phyloP scores from a whole-genome alignment of 164 flowering plant species.

The Piper betle region DNA sequence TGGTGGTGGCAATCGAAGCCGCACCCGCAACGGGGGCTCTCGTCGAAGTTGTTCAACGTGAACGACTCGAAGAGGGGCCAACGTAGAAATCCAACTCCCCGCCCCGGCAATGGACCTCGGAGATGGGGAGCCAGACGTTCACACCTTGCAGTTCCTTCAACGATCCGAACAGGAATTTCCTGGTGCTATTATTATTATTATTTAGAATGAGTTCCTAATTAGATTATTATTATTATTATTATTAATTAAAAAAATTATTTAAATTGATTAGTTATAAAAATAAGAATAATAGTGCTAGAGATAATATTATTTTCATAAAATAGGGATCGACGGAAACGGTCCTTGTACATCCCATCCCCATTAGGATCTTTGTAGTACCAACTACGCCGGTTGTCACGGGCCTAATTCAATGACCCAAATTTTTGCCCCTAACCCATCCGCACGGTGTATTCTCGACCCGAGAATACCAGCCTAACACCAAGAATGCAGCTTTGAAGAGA shows the following conservation, averaged over 20 bases:
- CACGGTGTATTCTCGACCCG: too few relatives aligned
- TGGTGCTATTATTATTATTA: slow-evolving; percentile 15
- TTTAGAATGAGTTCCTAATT: too few relatives aligned
- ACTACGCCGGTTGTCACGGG: not conserved
- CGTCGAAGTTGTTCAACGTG: slow-evolving; percentile 18
- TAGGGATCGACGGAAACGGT: slow-evolving; percentile 1
- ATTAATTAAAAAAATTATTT: too few relatives aligned
- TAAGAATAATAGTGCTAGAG: too few relatives aligned
- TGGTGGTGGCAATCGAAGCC: slow-evolving; percentile 1
- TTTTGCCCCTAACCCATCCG: too few relatives aligned
- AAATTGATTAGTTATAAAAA: too few relatives aligned
- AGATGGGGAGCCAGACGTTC: slow-evolving; percentile 18
- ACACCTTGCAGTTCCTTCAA: slow-evolving; percentile 22
- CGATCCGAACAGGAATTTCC: slow-evolving; percentile 13
- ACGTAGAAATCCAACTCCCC: slow-evolving; percentile 14
- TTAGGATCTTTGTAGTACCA: slow-evolving; percentile 3
- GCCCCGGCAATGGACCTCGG: slow-evolving; percentile 10
- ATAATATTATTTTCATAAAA: too few relatives aligned
- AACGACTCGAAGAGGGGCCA: slow-evolving; percentile 18
- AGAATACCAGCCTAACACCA: too few relatives aligned
- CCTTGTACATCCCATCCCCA: slow-evolving; percentile 6
- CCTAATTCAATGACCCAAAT: too few relatives aligned
- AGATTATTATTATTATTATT: too few relatives aligned
- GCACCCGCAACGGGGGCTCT: slow-evolving; percentile 13
- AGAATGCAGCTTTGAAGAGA: too few relatives aligned